Base-by-base conservation (phyloP, 2,329 filamentous ascomycete species). In the Penicillium frequentans region DNA sequence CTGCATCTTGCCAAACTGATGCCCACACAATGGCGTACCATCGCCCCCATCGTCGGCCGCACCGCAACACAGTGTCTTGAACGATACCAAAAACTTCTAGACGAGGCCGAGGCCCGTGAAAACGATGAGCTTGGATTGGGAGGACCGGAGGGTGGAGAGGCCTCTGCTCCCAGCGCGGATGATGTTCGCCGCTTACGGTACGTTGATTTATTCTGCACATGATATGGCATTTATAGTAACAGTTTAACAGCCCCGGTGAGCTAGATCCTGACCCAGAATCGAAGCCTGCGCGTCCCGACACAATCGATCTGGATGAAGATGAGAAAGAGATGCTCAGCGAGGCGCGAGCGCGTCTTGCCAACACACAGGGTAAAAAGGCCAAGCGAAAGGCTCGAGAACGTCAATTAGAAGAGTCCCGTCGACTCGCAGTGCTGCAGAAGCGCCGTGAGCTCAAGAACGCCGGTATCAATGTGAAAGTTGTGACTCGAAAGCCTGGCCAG, bases 301-400 rank as follows among this genome's bases (percentile, higher is more conserved):
- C 95, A 6, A 95, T 99, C 72, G 95, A 99, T 76, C 86, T 99
- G 68, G 95, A 99, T 72, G 95, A 99, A 74, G 95, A 99, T 72
- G 95, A 99, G 77, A 98, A 99, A 80, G 95, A 99, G 77, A 99
- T 99, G 95, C 78, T 99, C 70, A 97, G 93, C 73, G 95, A 99
- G 79, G 95, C 95, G 65, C 90, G 95, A 72, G 95, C 95, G 55
- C 91, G 95, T 78, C 81, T 99, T 63, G 95, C 95, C 62, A 99
- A 99, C 70, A 98, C 95, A 11, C 95, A 98, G 77, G 95, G 95
- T 73, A 99, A 99, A 79, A 99, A 99, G 80, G 95, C 95, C 7
- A 99, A 99, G 82, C 83, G 95, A 65, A 99, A 99, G 82, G 95
- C 95, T 33, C 86, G 95, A 69, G 95, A 99, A 76, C 85, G 95